Evolutionary conservation across 1,139 yeast species (phyloP).

Genomic region (Candida pseudoviswanathii): DNA sequence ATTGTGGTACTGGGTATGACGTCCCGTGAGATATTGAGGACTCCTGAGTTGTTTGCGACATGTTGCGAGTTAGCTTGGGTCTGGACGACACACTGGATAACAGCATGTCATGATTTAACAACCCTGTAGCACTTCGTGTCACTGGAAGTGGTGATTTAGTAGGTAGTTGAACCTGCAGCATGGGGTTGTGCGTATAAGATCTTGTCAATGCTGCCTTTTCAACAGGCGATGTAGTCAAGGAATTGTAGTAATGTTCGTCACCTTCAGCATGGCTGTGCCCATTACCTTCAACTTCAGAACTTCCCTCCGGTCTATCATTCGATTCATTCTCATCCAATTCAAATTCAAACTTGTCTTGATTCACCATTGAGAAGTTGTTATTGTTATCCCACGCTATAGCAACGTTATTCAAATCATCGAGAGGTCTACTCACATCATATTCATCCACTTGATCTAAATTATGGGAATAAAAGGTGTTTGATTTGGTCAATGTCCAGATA

Average conservation of each 20-base stretch:
- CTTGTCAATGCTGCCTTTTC: constrained; percentile 29
- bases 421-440: constrained; percentile 45
- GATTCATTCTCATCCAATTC: constrained; percentile 20
- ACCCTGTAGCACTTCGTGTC: constrained; percentile 6
- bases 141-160: constrained; percentile 21
- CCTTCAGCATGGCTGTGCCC: constrained; percentile 9
- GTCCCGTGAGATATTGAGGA: constrained; percentile 27
- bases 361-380: constrained; percentile 53
- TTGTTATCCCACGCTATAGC: constrained; percentile 57
- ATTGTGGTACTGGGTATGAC: neutral
- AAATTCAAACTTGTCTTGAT: constrained; percentile 52
- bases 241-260: constrained; percentile 10
- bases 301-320: constrained; percentile 8
- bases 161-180: constrained; percentile 10
- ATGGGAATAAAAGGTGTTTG: constrained; percentile 54
- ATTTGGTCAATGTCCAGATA: constrained; percentile 48
- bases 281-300: constrained; percentile 3
- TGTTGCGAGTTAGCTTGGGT: constrained; percentile 33
- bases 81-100: constrained; percentile 18
- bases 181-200: constrained; percentile 24
- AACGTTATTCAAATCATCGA: constrained; percentile 54
- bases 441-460: constrained; percentile 42
- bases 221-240: constrained; percentile 27
- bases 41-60: constrained; percentile 43
- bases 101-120: constrained; percentile 5